Conservation (phyloP, 2,329 filamentous ascomycete species). For the Aspergillus intermedius region DNA sequence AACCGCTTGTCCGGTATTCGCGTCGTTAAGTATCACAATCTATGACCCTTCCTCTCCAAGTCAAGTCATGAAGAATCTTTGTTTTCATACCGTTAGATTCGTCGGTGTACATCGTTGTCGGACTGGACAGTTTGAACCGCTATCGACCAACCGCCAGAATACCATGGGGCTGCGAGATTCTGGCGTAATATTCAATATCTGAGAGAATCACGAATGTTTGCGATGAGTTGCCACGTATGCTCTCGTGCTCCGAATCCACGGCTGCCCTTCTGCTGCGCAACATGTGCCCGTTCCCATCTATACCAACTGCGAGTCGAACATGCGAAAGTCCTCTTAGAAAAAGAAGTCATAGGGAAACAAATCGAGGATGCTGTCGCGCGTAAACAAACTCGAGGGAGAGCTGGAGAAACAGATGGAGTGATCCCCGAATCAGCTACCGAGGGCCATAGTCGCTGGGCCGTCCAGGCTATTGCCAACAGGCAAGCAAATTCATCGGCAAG, state of each 20-base stretch:
- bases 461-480: conserved; percentile 24
- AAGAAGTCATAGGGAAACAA: conserved; percentile 44
- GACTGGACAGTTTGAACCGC: conserved; percentile 1
- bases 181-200: conserved; percentile 10
- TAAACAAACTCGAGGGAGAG: conserved; percentile 1
- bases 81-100: conserved; percentile 6
- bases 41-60: neutral
- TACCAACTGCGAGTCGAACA: conserved; percentile 60
- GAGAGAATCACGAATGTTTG: conserved; percentile 16
- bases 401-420: conserved; percentile 2
- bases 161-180: conserved; percentile 18
- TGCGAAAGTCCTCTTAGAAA: conserved; percentile 56
- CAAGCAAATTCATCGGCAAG: conserved; percentile 26
- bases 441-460: conserved; percentile 18
- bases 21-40: neutral
- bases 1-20: neutral
- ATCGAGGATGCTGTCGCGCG: conserved; percentile 35
- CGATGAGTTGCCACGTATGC: conserved; percentile 67
- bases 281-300: conserved; percentile 63
- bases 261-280: conserved; percentile 60
- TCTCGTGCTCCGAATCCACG: conserved; percentile 48
- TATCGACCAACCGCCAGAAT: conserved; percentile 6
- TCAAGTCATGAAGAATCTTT: conserved; percentile 8
- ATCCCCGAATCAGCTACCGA: conserved; percentile 2
- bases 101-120: conserved; percentile 8